Base-by-base conservation (phyloP, 768 basidiomycete genomes). In the Clathrus columnatus region DNA sequence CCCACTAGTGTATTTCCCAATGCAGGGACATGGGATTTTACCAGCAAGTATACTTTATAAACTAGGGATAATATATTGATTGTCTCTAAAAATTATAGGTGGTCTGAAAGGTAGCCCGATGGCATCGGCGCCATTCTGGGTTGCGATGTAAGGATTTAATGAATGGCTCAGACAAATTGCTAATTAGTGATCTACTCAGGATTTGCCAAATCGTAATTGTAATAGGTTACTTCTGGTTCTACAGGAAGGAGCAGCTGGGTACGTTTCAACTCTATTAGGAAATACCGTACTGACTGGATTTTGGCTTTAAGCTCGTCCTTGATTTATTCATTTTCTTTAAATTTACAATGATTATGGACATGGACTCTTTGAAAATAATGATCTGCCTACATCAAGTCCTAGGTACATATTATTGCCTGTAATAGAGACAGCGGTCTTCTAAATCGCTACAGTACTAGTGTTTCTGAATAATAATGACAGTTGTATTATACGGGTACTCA, bases 211-310 rank as follows among this genome's bases (percentile, higher is more conserved):
- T 95, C 52, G 68, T 92, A 61, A 91, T 95, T 64, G 90, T 94
- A 56, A 69, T 84, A 58, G 92, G 92, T 20, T 95, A 95, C 73
- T 92, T 93, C 75, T 89, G 89, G 89, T 94, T 95, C 81, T 95
- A 94, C 71, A 83, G 92, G 69, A 92, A 91, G 72, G 92, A 95
- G 70, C 92, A 95, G 68, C 80, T 95, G 58, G 70, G 87, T 87
- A 66, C 51, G 86, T 75, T 2, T 11, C 41, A 51, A 3, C 1
- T 26, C 28, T 10, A 26, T 11, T 17, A 8, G 28, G 66, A 68
- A 68, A 45, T 67, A 65, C 28, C 66, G 65, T 48, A 68, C 58
- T 63, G 41, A 32, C 28, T 52, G 10, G 43, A n/a, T n/a, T n/a
- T 28, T 47, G 24, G 6, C 57, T 29, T 55, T 16, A 57, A 68